Evolutionary conservation across 73 alveolate genomes (phyloP).

Genomic region (Durusdinium trenchii): DNA sequence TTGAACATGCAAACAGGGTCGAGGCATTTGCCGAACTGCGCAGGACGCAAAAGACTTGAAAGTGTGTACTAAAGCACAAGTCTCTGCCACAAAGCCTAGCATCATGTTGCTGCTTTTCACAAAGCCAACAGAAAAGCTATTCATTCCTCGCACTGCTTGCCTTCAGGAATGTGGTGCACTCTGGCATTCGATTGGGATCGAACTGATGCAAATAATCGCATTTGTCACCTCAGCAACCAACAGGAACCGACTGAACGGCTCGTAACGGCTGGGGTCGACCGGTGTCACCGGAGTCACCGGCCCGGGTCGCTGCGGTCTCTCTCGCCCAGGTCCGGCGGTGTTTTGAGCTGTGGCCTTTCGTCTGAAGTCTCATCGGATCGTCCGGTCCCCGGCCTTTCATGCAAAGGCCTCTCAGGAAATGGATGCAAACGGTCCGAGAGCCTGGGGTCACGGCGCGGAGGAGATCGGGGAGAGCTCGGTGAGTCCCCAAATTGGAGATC

Average conservation of each 20-base stretch:
- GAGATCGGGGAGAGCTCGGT: no score
- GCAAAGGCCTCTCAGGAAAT: constrained; percentile 66
- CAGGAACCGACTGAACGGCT: no score
- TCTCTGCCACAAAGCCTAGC: not conserved
- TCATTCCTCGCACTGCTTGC: not conserved
- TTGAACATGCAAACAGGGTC: constrained; percentile 85
- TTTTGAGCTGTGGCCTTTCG: no score
- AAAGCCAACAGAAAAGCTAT: not conserved
- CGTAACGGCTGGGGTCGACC: no score
- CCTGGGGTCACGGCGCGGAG: no score
- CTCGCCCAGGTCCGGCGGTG: no score
- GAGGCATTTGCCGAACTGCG: constrained; percentile 71
- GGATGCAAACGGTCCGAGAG: constrained; percentile 80
- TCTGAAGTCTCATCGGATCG: no score
- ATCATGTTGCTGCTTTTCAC: not conserved
- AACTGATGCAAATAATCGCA: constrained; percentile 90
- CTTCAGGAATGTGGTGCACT: constrained; percentile 76
- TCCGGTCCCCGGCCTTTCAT: constrained; percentile 70
- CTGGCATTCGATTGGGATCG: constrained; percentile 79
- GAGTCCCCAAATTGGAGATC: no score
- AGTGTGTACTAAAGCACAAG: not conserved
- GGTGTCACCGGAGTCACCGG: no score
- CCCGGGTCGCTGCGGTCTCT: no score
- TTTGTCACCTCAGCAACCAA: constrained; percentile 81
- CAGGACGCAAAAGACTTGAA: not conserved